phyloP scores from a whole-genome alignment of 768 basidiomycete genomes.

The Nevesoporus exiguus region DNA sequence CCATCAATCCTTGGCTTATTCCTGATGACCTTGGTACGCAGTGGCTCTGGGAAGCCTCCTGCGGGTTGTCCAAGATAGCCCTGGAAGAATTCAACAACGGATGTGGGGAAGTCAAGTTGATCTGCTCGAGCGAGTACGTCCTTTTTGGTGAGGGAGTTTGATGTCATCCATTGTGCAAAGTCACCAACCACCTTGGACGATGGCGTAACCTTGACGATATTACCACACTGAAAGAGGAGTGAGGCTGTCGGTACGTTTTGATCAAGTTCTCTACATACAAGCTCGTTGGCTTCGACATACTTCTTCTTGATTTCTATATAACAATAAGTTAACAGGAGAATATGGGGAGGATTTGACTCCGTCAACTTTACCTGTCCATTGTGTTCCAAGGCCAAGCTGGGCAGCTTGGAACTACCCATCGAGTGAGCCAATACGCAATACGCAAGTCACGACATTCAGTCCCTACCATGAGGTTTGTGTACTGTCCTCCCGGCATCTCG shows the following conservation, averaged over 20 bases:
- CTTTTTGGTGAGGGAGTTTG: conserved; percentile 83
- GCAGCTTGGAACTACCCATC: conserved; percentile 88
- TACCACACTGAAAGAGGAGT: conserved; percentile 67
- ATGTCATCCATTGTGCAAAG: conserved; percentile 99
- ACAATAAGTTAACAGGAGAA: conserved; percentile 6
- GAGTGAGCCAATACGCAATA: conserved; percentile 20
- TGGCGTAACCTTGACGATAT: conserved; percentile 98
- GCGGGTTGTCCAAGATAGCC: conserved; percentile 97
- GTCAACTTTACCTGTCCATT: conserved; percentile 72
- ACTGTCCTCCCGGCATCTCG: conserved; percentile 98
- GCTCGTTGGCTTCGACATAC: conserved; percentile 95
- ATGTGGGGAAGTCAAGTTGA: conserved; percentile 94
- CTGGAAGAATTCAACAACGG: conserved; percentile 98
- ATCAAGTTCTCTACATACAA: conserved; percentile 71
- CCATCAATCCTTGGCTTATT: conserved; percentile 91
- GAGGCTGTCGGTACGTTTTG: background rate
- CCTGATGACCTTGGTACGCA: conserved; percentile 88
- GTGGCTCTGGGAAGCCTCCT: conserved; percentile 97
- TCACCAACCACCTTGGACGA: conserved; percentile 99
- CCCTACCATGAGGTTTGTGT: conserved; percentile 87
- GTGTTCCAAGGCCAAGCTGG: conserved; percentile 93
- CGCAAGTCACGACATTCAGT: conserved; percentile 7
- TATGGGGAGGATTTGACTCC: conserved; percentile 6
- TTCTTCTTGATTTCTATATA: conserved; percentile 89
- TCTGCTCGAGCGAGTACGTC: conserved; percentile 86